Evolutionary conservation across 164 flowering plant genomes (phyloP), one percentile per base, ranked within the genome.

Genomic region (Macadamia integrifolia): DNA sequence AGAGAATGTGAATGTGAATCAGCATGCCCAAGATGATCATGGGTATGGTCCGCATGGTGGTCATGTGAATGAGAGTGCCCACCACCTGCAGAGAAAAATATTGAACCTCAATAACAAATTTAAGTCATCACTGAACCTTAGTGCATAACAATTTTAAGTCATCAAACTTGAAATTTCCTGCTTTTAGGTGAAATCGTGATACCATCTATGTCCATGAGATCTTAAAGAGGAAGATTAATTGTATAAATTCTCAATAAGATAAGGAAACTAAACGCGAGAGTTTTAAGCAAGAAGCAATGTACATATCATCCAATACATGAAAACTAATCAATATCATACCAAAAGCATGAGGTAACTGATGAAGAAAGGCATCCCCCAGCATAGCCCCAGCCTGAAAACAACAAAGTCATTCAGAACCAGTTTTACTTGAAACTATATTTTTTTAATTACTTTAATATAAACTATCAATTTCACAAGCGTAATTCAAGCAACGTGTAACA

Each of bases 361-460:
- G 99, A 79, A 95, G 94, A 82, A 92, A 95, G 63, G 99, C 94
- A 88, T 92, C 98, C 48, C 98, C 99, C 59, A 95, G 66, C 98
- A 92, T 95, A 30, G 99, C 99, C 69, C 99, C 99, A 53, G 97
- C 97, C 99, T 94, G 88, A 58, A 77, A 78, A 71, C 18, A 70
- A 42, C n/a, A 66, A 72, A 65, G 43, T 60, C 55, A 68, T 53
- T 49, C 66, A 69, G 68, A 58, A 18, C 56, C 60, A 64, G 52
- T 29, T n/a, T 9, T 12, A 29, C 59, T 6, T 31, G n/a, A 52
- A 52, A 56, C 40, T 35, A 1, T 35, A 1, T 1, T 35, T 35
- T 35, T 35, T 1, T 35, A 35, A 35, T 1, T 35, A 61, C 12
- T 53, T 66, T n/a, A n/a, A n/a, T n/a, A n/a, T n/a, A 55, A 12